Percentiles rank a stretch among this genome's conserved stretches.
phyloP scores from a whole-genome alignment of 495 filamentous ascomycete species.

The Aspergillus avenaceus region DNA sequence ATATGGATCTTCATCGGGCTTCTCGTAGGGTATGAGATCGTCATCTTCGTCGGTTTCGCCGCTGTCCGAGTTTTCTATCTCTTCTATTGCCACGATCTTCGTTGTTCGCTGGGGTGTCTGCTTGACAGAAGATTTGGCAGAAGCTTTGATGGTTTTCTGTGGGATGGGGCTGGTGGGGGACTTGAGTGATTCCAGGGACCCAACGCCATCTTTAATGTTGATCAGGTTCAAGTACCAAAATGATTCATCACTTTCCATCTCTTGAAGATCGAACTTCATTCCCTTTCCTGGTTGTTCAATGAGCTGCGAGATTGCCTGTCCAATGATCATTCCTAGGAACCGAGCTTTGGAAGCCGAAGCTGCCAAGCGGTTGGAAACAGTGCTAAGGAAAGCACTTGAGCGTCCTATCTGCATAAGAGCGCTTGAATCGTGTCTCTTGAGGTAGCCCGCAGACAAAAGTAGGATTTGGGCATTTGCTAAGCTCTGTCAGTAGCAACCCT shows the following conservation, averaged over 20 bases:
- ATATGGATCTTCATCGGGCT: slow-evolving; percentile 87
- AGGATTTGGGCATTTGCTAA: slow-evolving; percentile 76
- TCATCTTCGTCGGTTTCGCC: slow-evolving; percentile 59
- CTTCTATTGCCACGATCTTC: slow-evolving; percentile 63
- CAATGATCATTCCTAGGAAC: slow-evolving; percentile 87
- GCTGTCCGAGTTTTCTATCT: slow-evolving; percentile 46
- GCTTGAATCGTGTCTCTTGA: slow-evolving; percentile 56
- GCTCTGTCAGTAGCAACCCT: slow-evolving; percentile 19
- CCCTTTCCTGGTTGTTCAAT: slow-evolving; percentile 69
- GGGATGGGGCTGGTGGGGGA: slow-evolving; percentile 2
- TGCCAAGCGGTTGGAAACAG: slow-evolving; percentile 82
- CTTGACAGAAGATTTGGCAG: neutral
- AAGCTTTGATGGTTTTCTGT: neutral
- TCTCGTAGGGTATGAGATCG: slow-evolving; percentile 76
- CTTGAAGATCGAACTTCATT: slow-evolving; percentile 82
- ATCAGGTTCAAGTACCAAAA: slow-evolving; percentile 71
- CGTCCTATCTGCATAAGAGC: slow-evolving; percentile 61
- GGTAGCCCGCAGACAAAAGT: slow-evolving; percentile 71
- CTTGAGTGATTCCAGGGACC: slow-evolving; percentile 51
- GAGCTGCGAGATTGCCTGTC: slow-evolving; percentile 73
- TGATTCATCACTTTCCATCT: slow-evolving; percentile 67
- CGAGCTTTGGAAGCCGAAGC: slow-evolving; percentile 69
- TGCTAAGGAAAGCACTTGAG: slow-evolving; percentile 67
- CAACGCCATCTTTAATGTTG: slow-evolving; percentile 58
- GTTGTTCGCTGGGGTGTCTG: slow-evolving; percentile 29